Evolutionary conservation across 805 yeast genomes (phyloP).

Genomic region (Yamadazyma nakazawae): DNA sequence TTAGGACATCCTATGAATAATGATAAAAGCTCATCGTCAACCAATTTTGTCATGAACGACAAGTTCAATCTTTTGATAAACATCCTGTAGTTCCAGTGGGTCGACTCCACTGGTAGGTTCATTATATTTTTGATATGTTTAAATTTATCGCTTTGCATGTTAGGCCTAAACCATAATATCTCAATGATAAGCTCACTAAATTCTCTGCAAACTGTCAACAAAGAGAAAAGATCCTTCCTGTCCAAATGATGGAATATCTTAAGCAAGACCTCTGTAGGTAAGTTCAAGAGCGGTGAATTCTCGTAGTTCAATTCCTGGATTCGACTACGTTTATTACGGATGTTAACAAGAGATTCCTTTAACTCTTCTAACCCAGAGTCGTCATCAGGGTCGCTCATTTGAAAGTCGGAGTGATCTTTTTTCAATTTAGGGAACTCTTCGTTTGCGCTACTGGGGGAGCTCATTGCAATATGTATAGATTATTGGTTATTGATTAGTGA

Average conservation of each 20-base stretch:
- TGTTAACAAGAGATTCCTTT: slow-evolving; percentile 29
- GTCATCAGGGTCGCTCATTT: slow-evolving; percentile 20
- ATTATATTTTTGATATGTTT: slow-evolving; percentile 55
- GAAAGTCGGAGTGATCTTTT: slow-evolving; percentile 2
- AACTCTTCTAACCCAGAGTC: slow-evolving; percentile 33
- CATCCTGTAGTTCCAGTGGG: slow-evolving; percentile 63
- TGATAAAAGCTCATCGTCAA: slow-evolving; percentile 60
- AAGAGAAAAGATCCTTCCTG: slow-evolving; percentile 57
- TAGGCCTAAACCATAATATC: slow-evolving; percentile 85
- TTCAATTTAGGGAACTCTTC: slow-evolving; percentile 4
- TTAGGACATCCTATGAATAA: slow-evolving; percentile 67
- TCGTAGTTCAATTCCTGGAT: slow-evolving; percentile 22
- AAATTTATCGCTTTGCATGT: slow-evolving; percentile 49
- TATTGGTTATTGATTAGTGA: neutral
- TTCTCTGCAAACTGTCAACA: slow-evolving; percentile 71
- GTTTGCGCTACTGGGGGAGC: slow-evolving; percentile 13
- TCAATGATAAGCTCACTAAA: slow-evolving; percentile 81
- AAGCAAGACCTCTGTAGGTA: slow-evolving; percentile 61
- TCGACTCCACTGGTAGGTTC: slow-evolving; percentile 41
- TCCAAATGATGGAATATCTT: slow-evolving; percentile 63
- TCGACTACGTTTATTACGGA: slow-evolving; percentile 23
- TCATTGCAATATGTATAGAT: slow-evolving; percentile 7
- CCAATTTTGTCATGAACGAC: slow-evolving; percentile 64
- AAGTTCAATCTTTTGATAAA: slow-evolving; percentile 79
- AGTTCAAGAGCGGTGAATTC: slow-evolving; percentile 40